Percentiles rank a stretch among this genome's conserved stretches.
Conservation (phyloP, 306 rosid species). For the Acmispon strigosus region DNA sequence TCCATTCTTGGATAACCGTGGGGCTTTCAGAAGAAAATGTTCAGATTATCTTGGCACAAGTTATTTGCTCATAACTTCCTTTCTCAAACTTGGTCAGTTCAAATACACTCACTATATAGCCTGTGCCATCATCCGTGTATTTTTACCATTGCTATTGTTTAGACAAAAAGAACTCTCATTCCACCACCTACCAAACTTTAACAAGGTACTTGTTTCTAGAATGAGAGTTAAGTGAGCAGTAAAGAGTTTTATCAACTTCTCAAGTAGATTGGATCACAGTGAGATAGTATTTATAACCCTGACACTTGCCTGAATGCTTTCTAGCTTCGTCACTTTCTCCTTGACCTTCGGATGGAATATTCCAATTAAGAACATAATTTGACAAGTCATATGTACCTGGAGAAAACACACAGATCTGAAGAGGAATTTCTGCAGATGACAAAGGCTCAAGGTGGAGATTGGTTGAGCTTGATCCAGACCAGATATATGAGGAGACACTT, state of each 20-base stretch:
- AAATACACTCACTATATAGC: neutral
- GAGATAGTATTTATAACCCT: conserved; percentile 71
- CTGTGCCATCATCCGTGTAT: conserved; percentile 2
- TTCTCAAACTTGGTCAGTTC: conserved; percentile 16
- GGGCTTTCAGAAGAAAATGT: neutral
- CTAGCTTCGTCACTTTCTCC: conserved; percentile 25
- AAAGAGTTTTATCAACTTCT: conserved; percentile 1
- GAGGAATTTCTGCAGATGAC: conserved; percentile 66
- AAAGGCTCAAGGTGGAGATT: conserved; percentile 48
- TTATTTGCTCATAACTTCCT: neutral
- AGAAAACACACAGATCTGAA: conserved; percentile 79
- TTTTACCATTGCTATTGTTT: conserved; percentile 26
- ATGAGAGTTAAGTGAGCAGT: conserved; percentile 5
- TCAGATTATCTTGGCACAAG: neutral
- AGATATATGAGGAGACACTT: conserved; percentile 59
- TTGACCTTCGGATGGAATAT: conserved; percentile 32
- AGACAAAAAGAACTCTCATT: conserved; percentile 25
- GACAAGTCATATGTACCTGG: conserved; percentile 83
- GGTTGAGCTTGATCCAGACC: conserved; percentile 90
- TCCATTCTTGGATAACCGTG: neutral
- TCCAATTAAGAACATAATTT: conserved; percentile 74
- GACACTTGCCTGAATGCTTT: conserved; percentile 59
- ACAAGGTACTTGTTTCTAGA: conserved; percentile 26
- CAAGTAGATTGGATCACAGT: conserved; percentile 73
- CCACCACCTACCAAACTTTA: conserved; percentile 17